Evolutionary conservation across 805 yeast species (phyloP).

Genomic region (Metschnikowia borealis): DNA sequence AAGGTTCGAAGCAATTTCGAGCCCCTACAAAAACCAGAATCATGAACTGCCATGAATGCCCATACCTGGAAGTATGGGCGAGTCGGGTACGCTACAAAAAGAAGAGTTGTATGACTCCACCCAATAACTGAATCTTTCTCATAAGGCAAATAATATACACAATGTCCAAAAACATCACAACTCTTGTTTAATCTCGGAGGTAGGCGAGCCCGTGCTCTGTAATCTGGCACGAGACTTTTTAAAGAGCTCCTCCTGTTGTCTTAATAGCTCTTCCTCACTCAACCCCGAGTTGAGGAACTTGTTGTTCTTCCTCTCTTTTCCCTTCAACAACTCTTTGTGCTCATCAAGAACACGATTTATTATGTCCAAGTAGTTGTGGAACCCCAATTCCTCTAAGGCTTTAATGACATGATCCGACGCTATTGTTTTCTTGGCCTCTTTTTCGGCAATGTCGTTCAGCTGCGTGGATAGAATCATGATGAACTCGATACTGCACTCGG

Average conservation of each 20-base stretch:
- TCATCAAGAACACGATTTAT: slow-evolving; percentile 76
- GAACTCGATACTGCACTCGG: slow-evolving; percentile 94
- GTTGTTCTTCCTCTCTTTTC: slow-evolving; percentile 85
- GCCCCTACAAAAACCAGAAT: background rate
- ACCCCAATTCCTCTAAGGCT: slow-evolving; percentile 85
- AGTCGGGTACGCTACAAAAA: background rate
- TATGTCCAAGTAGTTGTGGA: slow-evolving; percentile 76
- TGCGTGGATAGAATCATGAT: slow-evolving; percentile 92
- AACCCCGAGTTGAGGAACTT: slow-evolving; percentile 91
- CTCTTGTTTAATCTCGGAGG: slow-evolving; percentile 14
- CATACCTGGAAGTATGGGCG: background rate
- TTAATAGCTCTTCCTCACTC: slow-evolving; percentile 85
- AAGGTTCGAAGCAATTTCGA: background rate
- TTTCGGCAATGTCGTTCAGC: slow-evolving; percentile 93
- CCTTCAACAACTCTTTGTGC: slow-evolving; percentile 83
- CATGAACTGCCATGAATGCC: background rate
- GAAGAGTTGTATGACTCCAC: background rate
- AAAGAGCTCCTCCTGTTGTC: slow-evolving; percentile 90
- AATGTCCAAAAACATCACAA: slow-evolving; percentile 4
- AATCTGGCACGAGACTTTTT: slow-evolving; percentile 68
- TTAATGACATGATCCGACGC: slow-evolving; percentile 94
- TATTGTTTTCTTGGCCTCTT: slow-evolving; percentile 92
- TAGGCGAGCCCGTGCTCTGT: slow-evolving; percentile 32
- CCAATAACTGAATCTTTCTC: slow-evolving; percentile 5
- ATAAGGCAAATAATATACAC: slow-evolving; percentile 14